These are phyloP conservation scores for Austroboletus niveus DNA, from an alignment of 1,284 basidiomycete species.

Conservation along the genomic window DNA sequence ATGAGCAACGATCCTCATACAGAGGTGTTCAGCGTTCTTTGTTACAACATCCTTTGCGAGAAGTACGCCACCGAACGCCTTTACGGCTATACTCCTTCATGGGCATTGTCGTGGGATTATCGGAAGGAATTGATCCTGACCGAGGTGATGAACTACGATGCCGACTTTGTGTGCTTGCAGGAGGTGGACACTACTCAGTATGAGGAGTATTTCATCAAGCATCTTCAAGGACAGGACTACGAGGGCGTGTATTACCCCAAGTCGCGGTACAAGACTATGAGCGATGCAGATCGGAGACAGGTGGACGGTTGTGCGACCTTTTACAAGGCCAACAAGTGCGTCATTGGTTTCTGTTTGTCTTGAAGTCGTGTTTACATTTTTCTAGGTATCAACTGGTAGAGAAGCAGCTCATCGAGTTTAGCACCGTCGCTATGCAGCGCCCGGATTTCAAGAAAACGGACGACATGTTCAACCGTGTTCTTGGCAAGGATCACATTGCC, in stretches of 20 bases:
- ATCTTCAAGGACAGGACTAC: conserved; percentile 79
- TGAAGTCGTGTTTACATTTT: conserved; percentile 7
- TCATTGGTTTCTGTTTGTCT: conserved; percentile 17
- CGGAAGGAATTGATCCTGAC: conserved; percentile 88
- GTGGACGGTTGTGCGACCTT: conserved; percentile 99
- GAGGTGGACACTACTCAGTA: conserved; percentile 95
- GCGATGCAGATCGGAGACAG: conserved; percentile 77
- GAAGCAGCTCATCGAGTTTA: conserved; percentile 94
- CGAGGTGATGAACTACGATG: conserved; percentile 81
- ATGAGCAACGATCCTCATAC: conserved; percentile 53
- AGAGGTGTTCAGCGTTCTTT: conserved; percentile 80
- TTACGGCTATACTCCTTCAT: conserved; percentile 96
- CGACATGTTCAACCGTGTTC: conserved; percentile 99
- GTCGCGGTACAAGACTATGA: conserved; percentile 92
- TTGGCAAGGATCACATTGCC: conserved; percentile 95
- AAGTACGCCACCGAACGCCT: conserved; percentile 86
- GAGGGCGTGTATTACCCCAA: conserved; percentile 95
- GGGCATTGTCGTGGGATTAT: conserved; percentile 96
- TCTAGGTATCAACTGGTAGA: conserved; percentile 89
- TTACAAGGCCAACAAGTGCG: conserved; percentile 87
- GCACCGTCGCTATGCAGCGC: conserved; percentile 88
- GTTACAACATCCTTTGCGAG: conserved; percentile 96
- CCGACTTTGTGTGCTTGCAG: conserved; percentile 93
- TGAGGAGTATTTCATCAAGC: conserved; percentile 88
- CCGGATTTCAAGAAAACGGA: conserved; percentile 98